These are phyloP conservation scores for Metarhizium robertsii DNA, from an alignment of 2,329 filamentous ascomycete genomes.

Conservation along the genomic window DNA sequence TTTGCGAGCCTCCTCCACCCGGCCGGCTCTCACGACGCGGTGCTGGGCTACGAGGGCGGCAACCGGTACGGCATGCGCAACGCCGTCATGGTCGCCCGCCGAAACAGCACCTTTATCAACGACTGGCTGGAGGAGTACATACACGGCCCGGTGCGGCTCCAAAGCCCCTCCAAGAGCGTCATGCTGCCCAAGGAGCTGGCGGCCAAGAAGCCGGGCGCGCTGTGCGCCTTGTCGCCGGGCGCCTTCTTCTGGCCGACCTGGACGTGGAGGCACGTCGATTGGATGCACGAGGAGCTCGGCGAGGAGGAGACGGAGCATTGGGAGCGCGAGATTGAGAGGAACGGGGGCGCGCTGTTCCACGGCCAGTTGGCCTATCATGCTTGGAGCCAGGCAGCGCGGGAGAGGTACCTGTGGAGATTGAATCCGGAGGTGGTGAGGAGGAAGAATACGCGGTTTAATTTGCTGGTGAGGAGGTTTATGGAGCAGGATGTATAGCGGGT, in stretches of 20 bases:
- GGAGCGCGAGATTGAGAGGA: slow-evolving; percentile 4
- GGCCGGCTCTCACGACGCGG: slow-evolving; percentile 4
- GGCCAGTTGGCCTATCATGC: slow-evolving; percentile 11
- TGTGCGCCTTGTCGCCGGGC: slow-evolving; percentile 8
- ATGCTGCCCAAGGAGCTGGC: slow-evolving; percentile 7
- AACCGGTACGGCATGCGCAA: slow-evolving; percentile 9
- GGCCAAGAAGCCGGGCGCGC: neutral
- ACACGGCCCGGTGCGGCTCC: neutral
- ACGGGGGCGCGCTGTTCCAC: slow-evolving; percentile 8
- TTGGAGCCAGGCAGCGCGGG: slow-evolving; percentile 8
- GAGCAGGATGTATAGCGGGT: slow-evolving; percentile 6
- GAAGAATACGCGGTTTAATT: slow-evolving; percentile 10
- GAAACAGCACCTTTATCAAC: slow-evolving; percentile 9
- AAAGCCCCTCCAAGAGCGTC: slow-evolving; percentile 6
- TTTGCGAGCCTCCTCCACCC: slow-evolving; percentile 6
- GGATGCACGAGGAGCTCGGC: slow-evolving; percentile 10
- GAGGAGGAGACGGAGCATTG: slow-evolving; percentile 3
- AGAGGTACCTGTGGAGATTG: slow-evolving; percentile 3
- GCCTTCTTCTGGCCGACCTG: slow-evolving; percentile 12
- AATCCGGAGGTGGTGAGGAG: slow-evolving; percentile 4
- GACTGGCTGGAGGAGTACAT: slow-evolving; percentile 8
- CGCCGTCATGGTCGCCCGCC: slow-evolving; percentile 8
- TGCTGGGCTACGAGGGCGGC: slow-evolving; percentile 9
- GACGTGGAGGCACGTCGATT: slow-evolving; percentile 8
- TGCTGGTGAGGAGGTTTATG: slow-evolving; percentile 10